Base-by-base conservation (phyloP, 2,329 filamentous ascomycete species). In the Corynespora cassiicola region DNA sequence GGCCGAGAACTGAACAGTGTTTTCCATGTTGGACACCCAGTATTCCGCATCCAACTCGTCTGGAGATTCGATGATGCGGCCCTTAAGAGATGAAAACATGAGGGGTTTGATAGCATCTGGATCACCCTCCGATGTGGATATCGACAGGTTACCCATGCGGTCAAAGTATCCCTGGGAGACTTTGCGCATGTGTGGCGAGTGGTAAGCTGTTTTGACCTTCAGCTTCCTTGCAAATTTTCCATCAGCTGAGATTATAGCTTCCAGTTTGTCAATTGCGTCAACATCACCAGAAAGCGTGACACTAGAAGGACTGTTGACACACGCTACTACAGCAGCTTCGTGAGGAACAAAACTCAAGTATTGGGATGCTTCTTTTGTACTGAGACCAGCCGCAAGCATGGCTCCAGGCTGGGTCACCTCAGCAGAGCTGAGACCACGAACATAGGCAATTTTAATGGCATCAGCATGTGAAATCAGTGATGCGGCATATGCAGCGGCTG, bases 21-120 rank as follows among this genome's bases (percentile, higher is more conserved):
- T 51, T 2, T 61, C 47, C 70, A 78, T 70, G 46, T 78, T 79
- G 18, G 71, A 60, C 1, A 41, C 54, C 75, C 75, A 79, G 51
- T 78, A 77, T 0, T 31, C 22, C 21, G 2, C 26, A 29, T 3
- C 45, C 42, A 17, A n/a, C n/a, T n/a, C n/a, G n/a, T n/a, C n/a
- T n/a, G n/a, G n/a, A n/a, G n/a, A n/a, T n/a, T n/a, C n/a, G n/a
- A n/a, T n/a, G n/a, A n/a, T n/a, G n/a, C n/a, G n/a, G n/a, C n/a
- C n/a, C n/a, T n/a, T n/a, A n/a, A n/a, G n/a, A n/a, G n/a, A n/a
- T n/a, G n/a, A n/a, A n/a, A n/a, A n/a, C n/a, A n/a, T n/a, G n/a
- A n/a, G n/a, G n/a, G n/a, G n/a, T n/a, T n/a, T n/a, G n/a, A n/a
- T n/a, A n/a, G n/a, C n/a, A 7, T n/a, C 22, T 7, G 22, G 7